Base-by-base conservation (phyloP, 2,329 filamentous ascomycete genomes). In the Botrytis pseudocinerea region DNA sequence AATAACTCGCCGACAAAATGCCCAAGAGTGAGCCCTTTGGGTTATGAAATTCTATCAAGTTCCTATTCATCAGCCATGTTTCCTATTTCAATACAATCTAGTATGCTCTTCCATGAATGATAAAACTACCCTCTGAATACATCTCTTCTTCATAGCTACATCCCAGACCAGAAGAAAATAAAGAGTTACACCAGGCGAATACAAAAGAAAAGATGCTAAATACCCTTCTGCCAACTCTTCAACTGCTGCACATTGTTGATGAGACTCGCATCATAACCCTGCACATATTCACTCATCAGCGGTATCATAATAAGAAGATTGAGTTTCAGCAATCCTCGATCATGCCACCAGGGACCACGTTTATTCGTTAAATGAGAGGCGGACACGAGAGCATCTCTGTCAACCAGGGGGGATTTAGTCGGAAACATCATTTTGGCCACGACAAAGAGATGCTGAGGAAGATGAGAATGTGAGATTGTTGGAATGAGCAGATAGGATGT, bases 201-300 rank as follows among this genome's bases (percentile, higher is more conserved):
- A 18, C 51, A 46, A 48, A 48, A 64, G 40, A 35, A 64, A 64
- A 25, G 28, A 28, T 32, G 62, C 62, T 38, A 35, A 25, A 16
- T 76, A 74, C 75, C 75, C 8, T 72, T 73, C 32, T 71, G 73
- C 75, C 76, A 76, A 28, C 44, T 51, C 35, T 70, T 54, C 22
- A 76, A 65, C 65, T 76, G 73, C 70, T 76, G 75, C 18, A 76
- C 70, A 73, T 76, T 75, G 59, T 76, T 76, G 18, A 76, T 76
- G 9, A 76, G 54, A 72, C 63, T 70, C 6, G 71, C 59, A 35
- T 75, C 73, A 44, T 76, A 76, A 12, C 73, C 75, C 70, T 76
- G 76, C 28, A 77, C 74, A 73, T 75, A 76, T 61, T 77, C 75
- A 69, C 76, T 77, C 75, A 75, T 76, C 44, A 76, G 51, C 1